Evolutionary conservation across 176 grass and related monocot genomes (phyloP).

Genomic region (Pharus latifolius): DNA sequence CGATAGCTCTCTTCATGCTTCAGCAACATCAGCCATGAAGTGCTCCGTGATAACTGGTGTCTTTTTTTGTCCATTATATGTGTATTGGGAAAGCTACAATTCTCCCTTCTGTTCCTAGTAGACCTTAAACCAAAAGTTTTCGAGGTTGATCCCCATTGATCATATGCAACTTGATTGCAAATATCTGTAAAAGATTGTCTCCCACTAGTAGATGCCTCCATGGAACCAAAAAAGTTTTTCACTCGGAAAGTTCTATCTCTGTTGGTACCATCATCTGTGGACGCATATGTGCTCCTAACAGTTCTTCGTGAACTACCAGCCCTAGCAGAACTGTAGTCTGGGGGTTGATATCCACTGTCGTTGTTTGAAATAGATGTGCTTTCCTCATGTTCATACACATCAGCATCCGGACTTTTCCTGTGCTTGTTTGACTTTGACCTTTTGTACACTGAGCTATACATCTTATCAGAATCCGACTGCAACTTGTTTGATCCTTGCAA

Average conservation of each 20-base stretch:
- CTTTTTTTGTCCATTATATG: constrained; percentile 45
- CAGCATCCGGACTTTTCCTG: constrained; percentile 44
- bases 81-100: constrained; percentile 28
- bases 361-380: constrained; percentile 61
- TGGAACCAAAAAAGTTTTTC: constrained; percentile 42
- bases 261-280: constrained; percentile 12
- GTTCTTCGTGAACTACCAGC: constrained; percentile 48
- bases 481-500: constrained; percentile 34
- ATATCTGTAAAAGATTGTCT: constrained; percentile 31
- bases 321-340: constrained; percentile 35
- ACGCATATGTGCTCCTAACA: constrained; percentile 18
- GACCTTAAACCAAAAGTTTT: constrained; percentile 66
- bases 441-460: constrained; percentile 55
- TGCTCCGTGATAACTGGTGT: constrained; percentile 35
- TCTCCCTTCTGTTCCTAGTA: constrained; percentile 74
- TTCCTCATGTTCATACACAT: constrained; percentile 47
- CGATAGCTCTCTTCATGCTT: constrained; percentile 91
- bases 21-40: constrained; percentile 86
- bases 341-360: constrained; percentile 42
- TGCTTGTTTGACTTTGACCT: constrained; percentile 53
- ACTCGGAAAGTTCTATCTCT: constrained; percentile 23
- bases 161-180: too few relatives aligned
- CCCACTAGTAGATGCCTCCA: constrained; percentile 71
- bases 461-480: constrained; percentile 34
- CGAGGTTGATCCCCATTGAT: constrained; percentile 52